phyloP scores from a whole-genome alignment of 2,329 filamentous ascomycete species.

The Chrysosporium keratinophilum region DNA sequence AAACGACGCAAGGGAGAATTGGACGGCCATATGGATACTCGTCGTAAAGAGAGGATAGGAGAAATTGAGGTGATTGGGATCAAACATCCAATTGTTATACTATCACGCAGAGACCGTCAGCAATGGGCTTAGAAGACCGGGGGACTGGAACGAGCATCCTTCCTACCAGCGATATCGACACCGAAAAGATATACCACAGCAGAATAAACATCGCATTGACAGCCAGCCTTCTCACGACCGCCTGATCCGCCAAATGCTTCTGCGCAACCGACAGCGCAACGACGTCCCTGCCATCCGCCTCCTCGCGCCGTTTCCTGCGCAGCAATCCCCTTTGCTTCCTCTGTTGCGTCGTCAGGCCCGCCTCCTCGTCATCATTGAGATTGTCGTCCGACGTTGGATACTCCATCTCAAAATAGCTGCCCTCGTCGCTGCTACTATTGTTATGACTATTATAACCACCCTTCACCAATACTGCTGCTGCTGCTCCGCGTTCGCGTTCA shows the following conservation, averaged over 20 bases:
- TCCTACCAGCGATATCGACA: conserved; percentile 83
- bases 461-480: conserved; percentile 7
- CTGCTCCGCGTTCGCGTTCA: background rate
- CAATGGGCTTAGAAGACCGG: background rate
- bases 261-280: conserved; percentile 53
- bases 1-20: conserved; percentile 67
- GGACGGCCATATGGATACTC: conserved; percentile 87
- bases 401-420: conserved; percentile 19
- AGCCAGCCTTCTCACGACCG: conserved; percentile 56
- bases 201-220: conserved; percentile 74
- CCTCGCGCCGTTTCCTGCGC: conserved; percentile 51
- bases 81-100: conserved; percentile 99
- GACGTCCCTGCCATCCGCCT: conserved; percentile 27
- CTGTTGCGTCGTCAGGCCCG: conserved; percentile 67
- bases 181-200: conserved; percentile 84
- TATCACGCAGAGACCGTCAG: conserved; percentile 27
- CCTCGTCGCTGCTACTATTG: conserved; percentile 22
- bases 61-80: conserved; percentile 72
- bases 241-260: conserved; percentile 64
- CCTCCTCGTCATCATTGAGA: conserved; percentile 77
- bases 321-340: conserved; percentile 54
- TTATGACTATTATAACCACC: too few species aligned
- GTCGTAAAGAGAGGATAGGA: conserved; percentile 93
- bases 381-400: conserved; percentile 52
- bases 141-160: conserved; percentile 18